A percentile compares a stretch with the other conserved stretches of the same genome.
phyloP scores from a whole-genome alignment of 139 green algal species.

The Astrephomene gubernaculifera region DNA sequence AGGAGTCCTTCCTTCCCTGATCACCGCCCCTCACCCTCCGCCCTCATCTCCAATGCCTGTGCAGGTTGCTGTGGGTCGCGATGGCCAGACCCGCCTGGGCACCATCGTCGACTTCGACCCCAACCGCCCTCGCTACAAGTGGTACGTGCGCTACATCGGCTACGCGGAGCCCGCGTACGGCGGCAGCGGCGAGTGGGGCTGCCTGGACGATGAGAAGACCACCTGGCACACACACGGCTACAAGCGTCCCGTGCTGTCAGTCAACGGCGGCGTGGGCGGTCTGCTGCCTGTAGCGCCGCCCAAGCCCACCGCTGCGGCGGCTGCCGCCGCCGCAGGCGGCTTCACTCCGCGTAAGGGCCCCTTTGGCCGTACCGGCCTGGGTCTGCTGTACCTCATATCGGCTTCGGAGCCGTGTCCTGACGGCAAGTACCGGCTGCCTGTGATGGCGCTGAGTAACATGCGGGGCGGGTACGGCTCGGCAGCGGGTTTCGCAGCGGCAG shows the following conservation, averaged over 20 bases:
- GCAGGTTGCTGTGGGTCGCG: constrained; percentile 28
- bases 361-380: constrained; percentile 32
- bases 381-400: constrained; percentile 14
- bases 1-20: too few species aligned
- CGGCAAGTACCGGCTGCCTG: constrained; percentile 18
- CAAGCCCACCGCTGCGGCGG: neutral
- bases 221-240: constrained; percentile 33
- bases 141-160: constrained; percentile 24
- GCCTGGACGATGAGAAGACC: constrained; percentile 13
- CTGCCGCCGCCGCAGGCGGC: neutral
- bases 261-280: constrained; percentile 11
- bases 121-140: constrained; percentile 44
- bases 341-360: constrained; percentile 21
- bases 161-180: constrained; percentile 42
- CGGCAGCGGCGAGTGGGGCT: constrained; percentile 37
- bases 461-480: neutral
- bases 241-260: constrained; percentile 24
- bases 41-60: neutral
- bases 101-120: constrained; percentile 16
- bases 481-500: neutral
- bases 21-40: neutral
- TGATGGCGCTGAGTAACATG: neutral
- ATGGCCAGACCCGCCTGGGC: constrained; percentile 9
- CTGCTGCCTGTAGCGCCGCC: neutral
- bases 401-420: constrained; percentile 9